Conservation (phyloP, 106 monocot species). For the Dendrobium nobile region DNA sequence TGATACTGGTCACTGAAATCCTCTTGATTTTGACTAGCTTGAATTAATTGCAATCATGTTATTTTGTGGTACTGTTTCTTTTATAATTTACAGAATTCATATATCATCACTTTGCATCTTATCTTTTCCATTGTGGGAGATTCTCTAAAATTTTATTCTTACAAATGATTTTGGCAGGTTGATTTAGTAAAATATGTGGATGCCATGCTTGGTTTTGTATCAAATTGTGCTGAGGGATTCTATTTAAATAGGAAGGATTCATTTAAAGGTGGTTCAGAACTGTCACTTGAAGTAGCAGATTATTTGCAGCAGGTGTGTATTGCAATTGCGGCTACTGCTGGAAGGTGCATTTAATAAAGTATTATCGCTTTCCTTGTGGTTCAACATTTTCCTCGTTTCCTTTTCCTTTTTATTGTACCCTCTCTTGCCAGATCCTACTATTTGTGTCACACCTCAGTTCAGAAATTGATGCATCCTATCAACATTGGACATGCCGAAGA, state of each 20-base stretch:
- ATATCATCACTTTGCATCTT: not conserved
- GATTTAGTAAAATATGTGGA: constrained; percentile 24
- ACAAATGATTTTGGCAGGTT: constrained; percentile 37
- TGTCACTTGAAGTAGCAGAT: constrained; percentile 15
- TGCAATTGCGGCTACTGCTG: not conserved
- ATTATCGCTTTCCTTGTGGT: not conserved
- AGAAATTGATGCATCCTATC: too few relatives aligned
- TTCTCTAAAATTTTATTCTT: not conserved
- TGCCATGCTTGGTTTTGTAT: constrained; percentile 43
- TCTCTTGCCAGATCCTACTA: not conserved
- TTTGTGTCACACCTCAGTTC: not conserved
- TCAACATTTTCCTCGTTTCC: not conserved
- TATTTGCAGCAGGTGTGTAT: constrained; percentile 40
- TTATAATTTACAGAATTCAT: not conserved
- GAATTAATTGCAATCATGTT: not conserved
- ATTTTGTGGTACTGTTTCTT: not conserved
- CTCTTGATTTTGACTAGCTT: not conserved
- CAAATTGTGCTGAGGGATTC: constrained; percentile 23
- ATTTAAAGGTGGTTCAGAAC: constrained; percentile 8
- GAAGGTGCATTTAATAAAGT: not conserved
- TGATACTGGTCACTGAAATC: constrained; percentile 1
- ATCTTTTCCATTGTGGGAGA: not conserved
- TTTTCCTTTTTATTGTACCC: not conserved
- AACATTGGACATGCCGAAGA: too few relatives aligned
- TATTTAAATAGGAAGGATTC: constrained; percentile 4